Percentiles rank a stretch among this genome's conserved stretches.
Evolutionary conservation across 805 yeast species (phyloP).

Genomic region (Yarrowia sp.): DNA sequence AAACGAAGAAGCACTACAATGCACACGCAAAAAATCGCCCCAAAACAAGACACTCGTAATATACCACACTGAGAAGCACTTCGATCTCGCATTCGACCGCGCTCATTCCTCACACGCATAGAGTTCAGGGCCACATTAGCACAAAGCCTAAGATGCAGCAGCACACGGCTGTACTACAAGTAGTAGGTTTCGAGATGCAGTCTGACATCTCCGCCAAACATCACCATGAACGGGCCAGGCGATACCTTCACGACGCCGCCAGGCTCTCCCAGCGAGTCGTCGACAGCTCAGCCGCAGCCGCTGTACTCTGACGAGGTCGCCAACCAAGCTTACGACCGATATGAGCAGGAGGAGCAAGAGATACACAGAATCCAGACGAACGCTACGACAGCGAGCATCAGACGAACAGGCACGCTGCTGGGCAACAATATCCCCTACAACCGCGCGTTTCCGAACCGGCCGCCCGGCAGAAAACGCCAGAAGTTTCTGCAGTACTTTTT

Average conservation of each 20-base stretch:
- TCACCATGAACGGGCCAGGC: too few species aligned
- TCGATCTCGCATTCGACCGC: too few species aligned
- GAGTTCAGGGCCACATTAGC: too few species aligned
- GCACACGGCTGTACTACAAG: too few species aligned
- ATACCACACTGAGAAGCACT: too few species aligned
- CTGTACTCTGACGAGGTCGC: neutral
- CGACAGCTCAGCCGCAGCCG: neutral
- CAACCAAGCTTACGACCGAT: neutral
- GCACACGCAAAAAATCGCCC: too few species aligned
- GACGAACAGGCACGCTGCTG: neutral
- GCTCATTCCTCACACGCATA: too few species aligned
- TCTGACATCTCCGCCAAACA: too few species aligned
- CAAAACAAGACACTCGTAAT: too few species aligned
- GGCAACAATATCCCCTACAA: slow-evolving; percentile 18
- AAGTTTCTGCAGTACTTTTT: neutral
- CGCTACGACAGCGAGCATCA: neutral
- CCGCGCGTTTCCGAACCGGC: slow-evolving; percentile 8
- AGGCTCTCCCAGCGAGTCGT: neutral
- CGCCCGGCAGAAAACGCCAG: neutral
- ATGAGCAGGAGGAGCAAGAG: neutral
- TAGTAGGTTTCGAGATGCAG: too few species aligned
- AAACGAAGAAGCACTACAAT: too few species aligned
- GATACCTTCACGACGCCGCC: neutral
- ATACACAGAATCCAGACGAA: neutral
- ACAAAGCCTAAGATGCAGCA: too few species aligned